Base-by-base conservation (phyloP, 257 asterid genomes). In the Agastache rugosa region DNA sequence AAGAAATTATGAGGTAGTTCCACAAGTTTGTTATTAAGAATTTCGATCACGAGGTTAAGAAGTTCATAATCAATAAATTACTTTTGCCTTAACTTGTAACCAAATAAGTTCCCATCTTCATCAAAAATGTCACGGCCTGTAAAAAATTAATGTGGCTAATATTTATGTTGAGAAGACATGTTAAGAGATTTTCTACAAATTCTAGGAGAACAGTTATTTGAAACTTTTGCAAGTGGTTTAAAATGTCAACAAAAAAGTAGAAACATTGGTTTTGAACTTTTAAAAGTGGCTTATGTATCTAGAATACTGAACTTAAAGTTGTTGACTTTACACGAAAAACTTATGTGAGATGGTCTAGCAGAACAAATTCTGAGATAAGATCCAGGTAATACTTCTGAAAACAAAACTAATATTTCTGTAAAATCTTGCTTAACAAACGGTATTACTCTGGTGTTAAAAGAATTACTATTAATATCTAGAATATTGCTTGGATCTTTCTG, bases 81-180 rank as follows among this genome's bases (percentile, higher is more conserved):
- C 37, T 31, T 39, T 17, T 67, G 42, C 59, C 14, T 12, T 17
- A 31, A 10, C 48, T 45, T 29, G 42, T 44, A 31, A 45, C 37
- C 35, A 63, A 23, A 27, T 60, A 60, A 6, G 41, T 71, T 3
- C 29, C 34, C 27, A 14, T 42, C 17, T 60, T 11, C 41, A 12
- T 20, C 2, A 20, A 55, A 20, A 55, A 22, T 22, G 62, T 15
- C 27, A 61, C 7, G 2, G 45, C 16, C 14, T 12, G 55, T n/a
- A 17, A 11, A 44, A 11, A 58, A 20, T 8, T 42, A 9, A 11
- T 23, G 34, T 39, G 25, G 50, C 41, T 64, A 37, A 19, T 64
- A 23, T 64, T 39, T 54, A 53, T 11, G 65, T 51, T 51, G 15
- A 11, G 10, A 23, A 60, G 37, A 62, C 54, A 61, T 72, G 70